Evolutionary conservation across 176 grass and related monocot genomes (phyloP).

Genomic region (Carex pumila): DNA sequence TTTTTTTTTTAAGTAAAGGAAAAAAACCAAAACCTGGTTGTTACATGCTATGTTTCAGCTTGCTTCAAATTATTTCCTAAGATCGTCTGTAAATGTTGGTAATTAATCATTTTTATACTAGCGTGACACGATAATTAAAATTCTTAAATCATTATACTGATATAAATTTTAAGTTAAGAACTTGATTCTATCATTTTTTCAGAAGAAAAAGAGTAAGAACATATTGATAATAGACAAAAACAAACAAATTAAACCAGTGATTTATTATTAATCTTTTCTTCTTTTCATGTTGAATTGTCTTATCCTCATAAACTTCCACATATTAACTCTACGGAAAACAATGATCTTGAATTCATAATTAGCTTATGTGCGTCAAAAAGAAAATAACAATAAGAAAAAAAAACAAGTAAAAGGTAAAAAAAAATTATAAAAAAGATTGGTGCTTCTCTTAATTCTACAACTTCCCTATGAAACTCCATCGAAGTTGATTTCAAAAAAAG

Average conservation of each 20-base stretch:
- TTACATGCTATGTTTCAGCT: no score
- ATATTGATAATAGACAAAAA: not conserved
- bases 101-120: no score
- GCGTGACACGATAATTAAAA: no score
- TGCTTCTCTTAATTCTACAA: not conserved
- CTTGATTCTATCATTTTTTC: no score
- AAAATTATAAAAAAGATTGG: not conserved
- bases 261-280: not conserved
- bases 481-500: not conserved
- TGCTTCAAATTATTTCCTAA: no score
- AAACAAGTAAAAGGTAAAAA: not conserved
- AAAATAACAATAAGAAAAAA: not conserved
- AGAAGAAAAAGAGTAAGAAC: no score
- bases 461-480: not conserved
- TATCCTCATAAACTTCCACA: no score
- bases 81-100: no score
- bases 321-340: not conserved
- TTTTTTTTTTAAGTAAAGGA: not conserved
- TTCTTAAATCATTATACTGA: no score
- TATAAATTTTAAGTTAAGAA: no score
- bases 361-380: not conserved
- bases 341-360: not conserved
- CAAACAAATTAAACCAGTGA: not conserved
- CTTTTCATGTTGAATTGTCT: not conserved
- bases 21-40: not conserved